Evolutionary conservation across 2,329 filamentous ascomycete species (phyloP), one percentile per base, ranked within the genome.

Genomic region (Penicillium griseofulvum): DNA sequence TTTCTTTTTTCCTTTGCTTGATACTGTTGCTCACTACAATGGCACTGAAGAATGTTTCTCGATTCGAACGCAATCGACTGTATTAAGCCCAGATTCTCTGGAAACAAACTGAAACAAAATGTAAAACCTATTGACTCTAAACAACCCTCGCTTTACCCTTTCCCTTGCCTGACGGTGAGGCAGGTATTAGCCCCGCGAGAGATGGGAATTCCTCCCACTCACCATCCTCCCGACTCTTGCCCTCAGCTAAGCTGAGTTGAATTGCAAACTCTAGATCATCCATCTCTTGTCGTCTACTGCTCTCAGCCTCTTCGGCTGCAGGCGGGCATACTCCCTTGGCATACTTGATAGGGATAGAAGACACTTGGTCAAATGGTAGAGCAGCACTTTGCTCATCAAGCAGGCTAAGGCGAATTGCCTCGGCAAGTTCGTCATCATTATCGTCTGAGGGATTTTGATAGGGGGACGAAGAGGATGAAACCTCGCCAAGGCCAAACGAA

Each of bases 231-330:
- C 75, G 71, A 65, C 80, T 82, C 65, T 81, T 74, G 61, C 84
- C 80, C 63, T 87, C 84, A 0, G 79, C 83, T 47, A 87, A 73
- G 67, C 85, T 87, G 26, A 87, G 67, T 67, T 84, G 83, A 58
- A 87, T 71, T 0, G 84, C 84, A 66, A 84, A 83, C 56, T 86
- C 82, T 31, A 87, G 65, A 68, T 87, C 84, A 42, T 79, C 78
- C 58, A 82, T 71, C 64, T 84, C 81, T 37, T 72, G 62, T 67
- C 78, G 63, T 65, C 73, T 61, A 67, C 75, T 71, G 60, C 74
- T 66, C 58, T 70, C 72, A 17, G 70, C 61, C 52, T 65, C 59
- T 6, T 54, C 49, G 1, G 55, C 44, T 14, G 57, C 58, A 19
- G 56, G 41, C 24, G 26, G 38, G 7, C 51, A 41, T 58, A 62